Evolutionary conservation across 2,329 filamentous ascomycete genomes (phyloP), one percentile per base, ranked within the genome.

Genomic region (Fusarium irregulare): DNA sequence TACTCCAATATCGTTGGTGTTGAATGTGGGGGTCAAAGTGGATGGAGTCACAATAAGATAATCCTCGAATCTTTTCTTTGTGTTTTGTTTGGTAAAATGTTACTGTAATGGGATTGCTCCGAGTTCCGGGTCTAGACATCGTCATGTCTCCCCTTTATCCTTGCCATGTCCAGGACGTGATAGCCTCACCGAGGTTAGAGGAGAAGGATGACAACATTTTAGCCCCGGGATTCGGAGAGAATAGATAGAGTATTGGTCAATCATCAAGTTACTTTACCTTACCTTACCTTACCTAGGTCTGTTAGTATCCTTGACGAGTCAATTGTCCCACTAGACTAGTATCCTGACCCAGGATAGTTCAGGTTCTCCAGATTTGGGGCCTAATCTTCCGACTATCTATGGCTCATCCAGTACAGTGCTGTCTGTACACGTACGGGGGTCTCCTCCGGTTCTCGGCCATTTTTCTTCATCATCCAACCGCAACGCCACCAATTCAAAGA

Each of bases 381-480:
- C 34, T 30, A 45, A 25, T 51, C 12, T 20, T 51, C 18, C 18
- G 34, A 14, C 25, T 23, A 48, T 37, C 34, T 37, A 61, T 61
- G 64, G 54, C 64, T 71, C 51, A 56, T 46, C 21, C 27, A 44
- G 23, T 41, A 32, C 23, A 48, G 23, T 41, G 40, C 32, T 45
- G 49, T 20, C 32, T 45, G 49, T 20, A 53, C 49, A 42, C 10
- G 23, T 27, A 51, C 49, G n/a, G 49, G 48, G 32, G 28, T 45
- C 30, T 41, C 44, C 68, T 71, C 69, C 69, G 69, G 64, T 71
- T 63, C 50, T 71, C 69, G 69, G 69, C 66, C 69, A 63, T 53
- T 60, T 66, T 61, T 12, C 7, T 48, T 45, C 45, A 44, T 51
- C 34, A 59, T 64, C 54, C 28, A 62, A 69, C 68, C 60, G 55